Evolutionary conservation across 257 asterid genomes (phyloP).

Genomic region (Thymus quinquecostatus): DNA sequence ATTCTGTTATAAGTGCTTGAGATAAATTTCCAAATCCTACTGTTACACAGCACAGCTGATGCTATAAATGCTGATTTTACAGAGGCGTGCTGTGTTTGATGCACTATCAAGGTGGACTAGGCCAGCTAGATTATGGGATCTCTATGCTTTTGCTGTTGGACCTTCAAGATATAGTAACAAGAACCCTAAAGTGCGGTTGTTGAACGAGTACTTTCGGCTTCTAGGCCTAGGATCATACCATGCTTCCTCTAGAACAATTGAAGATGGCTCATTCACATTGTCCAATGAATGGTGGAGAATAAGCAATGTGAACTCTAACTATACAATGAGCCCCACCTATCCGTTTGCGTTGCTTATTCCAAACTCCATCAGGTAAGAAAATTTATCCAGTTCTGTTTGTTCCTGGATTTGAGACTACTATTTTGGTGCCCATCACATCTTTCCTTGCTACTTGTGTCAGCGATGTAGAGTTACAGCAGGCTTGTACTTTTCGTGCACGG

Average conservation of each 20-base stretch:
- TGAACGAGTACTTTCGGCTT: slow-evolving; percentile 90
- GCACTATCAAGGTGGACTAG: slow-evolving; percentile 75
- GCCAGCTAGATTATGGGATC: slow-evolving; percentile 87
- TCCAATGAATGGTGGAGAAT: slow-evolving; percentile 93
- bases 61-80: slow-evolving; percentile 38
- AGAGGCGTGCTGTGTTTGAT: slow-evolving; percentile 91
- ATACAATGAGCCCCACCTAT: slow-evolving; percentile 80
- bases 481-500: slow-evolving; percentile 86
- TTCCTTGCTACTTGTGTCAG: slow-evolving; percentile 51
- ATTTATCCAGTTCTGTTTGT: slow-evolving; percentile 21
- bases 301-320: slow-evolving; percentile 70
- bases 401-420: slow-evolving; percentile 28
- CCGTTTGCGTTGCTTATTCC: slow-evolving; percentile 98
- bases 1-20: slow-evolving; percentile 21
- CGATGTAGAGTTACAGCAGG: slow-evolving; percentile 85
- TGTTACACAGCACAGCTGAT: slow-evolving; percentile 28
- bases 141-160: slow-evolving; percentile 77
- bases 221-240: slow-evolving; percentile 65
- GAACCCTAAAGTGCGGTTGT: slow-evolving; percentile 74
- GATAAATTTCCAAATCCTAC: slow-evolving; percentile 17
- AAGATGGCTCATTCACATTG: slow-evolving; percentile 76
- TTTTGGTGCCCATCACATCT: slow-evolving; percentile 34
- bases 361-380: slow-evolving; percentile 70
- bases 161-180: slow-evolving; percentile 61
- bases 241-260: slow-evolving; percentile 64